Conservation (phyloP, 2,329 filamentous ascomycete genomes). For the Fusarium vanettenii region DNA sequence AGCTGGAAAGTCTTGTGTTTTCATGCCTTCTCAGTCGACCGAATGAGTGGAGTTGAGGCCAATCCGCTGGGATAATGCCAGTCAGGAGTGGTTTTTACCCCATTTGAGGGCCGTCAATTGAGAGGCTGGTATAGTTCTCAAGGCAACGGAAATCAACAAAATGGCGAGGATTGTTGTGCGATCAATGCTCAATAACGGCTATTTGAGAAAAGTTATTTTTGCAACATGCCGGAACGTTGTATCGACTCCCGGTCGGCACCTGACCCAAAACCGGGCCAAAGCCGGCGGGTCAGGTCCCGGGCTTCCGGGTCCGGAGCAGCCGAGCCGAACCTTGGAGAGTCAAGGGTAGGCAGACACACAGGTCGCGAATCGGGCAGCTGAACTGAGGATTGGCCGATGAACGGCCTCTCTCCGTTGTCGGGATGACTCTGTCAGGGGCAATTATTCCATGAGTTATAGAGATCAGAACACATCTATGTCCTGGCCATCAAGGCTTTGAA, state of each 20-base stretch:
- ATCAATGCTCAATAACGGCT: neutral
- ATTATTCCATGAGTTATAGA: conserved; percentile 1
- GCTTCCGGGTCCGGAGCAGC: conserved; percentile 10
- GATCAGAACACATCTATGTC: neutral
- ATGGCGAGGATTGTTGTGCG: neutral
- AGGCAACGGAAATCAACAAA: neutral
- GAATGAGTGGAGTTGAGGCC: neutral
- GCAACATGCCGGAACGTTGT: neutral
- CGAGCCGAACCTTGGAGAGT: neutral
- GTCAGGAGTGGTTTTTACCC: neutral
- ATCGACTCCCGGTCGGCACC: neutral
- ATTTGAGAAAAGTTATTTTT: neutral
- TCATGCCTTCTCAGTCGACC: neutral
- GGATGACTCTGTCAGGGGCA: neutral
- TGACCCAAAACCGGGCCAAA: conserved; percentile 17
- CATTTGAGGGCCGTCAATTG: neutral
- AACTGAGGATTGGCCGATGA: conserved; percentile 3
- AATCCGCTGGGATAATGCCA: neutral
- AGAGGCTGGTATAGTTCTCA: neutral
- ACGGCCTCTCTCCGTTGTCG: conserved; percentile 5
- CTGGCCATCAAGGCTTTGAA: neutral
- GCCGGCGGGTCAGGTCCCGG: conserved; percentile 15
- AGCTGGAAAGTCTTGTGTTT: neutral
- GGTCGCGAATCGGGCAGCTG: neutral
- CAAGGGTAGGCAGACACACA: neutral